These are phyloP conservation scores for Sugiyamaella sp. DNA, from an alignment of 1,139 yeast genomes.

Conservation along the genomic window DNA sequence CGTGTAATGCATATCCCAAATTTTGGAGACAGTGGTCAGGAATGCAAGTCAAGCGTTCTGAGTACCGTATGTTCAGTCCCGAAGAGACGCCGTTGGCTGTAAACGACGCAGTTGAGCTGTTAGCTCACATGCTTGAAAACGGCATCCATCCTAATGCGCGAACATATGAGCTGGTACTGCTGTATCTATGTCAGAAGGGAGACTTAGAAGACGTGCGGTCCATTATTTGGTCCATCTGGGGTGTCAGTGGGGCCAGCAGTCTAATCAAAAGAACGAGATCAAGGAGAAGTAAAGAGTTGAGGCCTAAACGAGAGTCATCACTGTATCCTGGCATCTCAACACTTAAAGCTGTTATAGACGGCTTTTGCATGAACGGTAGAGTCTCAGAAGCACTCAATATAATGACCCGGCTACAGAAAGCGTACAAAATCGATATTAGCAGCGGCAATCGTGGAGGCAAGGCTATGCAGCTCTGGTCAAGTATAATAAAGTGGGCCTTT, in stretches of 20 bases:
- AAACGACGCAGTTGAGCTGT: constrained; percentile 35
- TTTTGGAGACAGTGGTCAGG: constrained; percentile 34
- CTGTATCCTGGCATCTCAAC: constrained; percentile 37
- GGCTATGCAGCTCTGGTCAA: constrained; percentile 36
- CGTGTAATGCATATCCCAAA: constrained; percentile 40
- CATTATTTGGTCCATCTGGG: constrained; percentile 39
- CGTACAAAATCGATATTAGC: constrained; percentile 33
- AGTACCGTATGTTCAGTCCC: constrained; percentile 3
- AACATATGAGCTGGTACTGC: constrained; percentile 40
- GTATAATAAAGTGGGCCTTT: constrained; percentile 36
- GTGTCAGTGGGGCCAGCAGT: constrained; percentile 25
- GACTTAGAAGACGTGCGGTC: constrained; percentile 32
- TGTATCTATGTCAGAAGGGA: constrained; percentile 37
- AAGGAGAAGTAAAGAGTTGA: not conserved
- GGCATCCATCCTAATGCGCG: constrained; percentile 38
- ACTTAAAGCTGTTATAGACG: constrained; percentile 38
- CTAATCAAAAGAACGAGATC: not conserved
- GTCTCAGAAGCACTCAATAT: constrained; percentile 36
- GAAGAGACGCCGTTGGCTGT: constrained; percentile 26
- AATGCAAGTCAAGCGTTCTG: constrained; percentile 12
- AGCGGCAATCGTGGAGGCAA: constrained; percentile 17
- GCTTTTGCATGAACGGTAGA: constrained; percentile 37
- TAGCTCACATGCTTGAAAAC: constrained; percentile 40
- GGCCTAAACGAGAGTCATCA: constrained; percentile 22
- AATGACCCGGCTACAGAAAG: constrained; percentile 30